Base-by-base conservation (phyloP, 2,329 filamentous ascomycete species). In the Coccinonectria pachysandricola region DNA sequence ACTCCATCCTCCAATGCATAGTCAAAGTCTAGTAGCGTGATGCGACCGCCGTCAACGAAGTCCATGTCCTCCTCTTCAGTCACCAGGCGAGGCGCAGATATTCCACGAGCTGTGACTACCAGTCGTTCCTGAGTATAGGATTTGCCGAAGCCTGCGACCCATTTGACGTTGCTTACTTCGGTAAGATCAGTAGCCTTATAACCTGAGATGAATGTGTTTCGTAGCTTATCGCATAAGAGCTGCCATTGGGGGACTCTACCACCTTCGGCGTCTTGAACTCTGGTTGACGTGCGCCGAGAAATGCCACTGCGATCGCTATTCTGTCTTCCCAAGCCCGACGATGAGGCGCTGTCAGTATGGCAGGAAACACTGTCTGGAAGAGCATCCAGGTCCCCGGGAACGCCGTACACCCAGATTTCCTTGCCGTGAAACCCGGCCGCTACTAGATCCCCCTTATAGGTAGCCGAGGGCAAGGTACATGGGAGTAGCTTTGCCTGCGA, bases 401-500 rank as follows among this genome's bases (percentile, higher is more conserved):
- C 60, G 14, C 82, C 82, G 50, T 88, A 88, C 3, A 88, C 53
- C 79, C 81, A 88, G 5, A 91, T 58, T 13, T 83, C 74, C 30
- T 70, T 75, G 9, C 71, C 74, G 31, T 79, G 65, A 39, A 87
- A 87, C 1, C 79, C 81, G 8, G 81, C 70, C 11, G 79, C 75
- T 12, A 84, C 75, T 14, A 88, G 60, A 26, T 85, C 78, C 10
- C 81, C 81, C 31, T 68, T 62, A 30, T 68, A 68, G n/a, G 73
- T 80, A 3, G 78, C 69, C 3, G 79, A 66, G 8, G 83, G 80
- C 15, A 82, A 50, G 7, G 79, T 82, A 30, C 65, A 75, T 2
- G 83, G 83, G 3, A 75, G 51, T 8, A 79, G 59, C 30, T 74
- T 75, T n/a, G 65, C 61, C 26, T 68, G 64, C 6, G 65, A 64